These are phyloP conservation scores for Lachancea waltii DNA, from an alignment of 805 yeast species.

Conservation along the genomic window DNA sequence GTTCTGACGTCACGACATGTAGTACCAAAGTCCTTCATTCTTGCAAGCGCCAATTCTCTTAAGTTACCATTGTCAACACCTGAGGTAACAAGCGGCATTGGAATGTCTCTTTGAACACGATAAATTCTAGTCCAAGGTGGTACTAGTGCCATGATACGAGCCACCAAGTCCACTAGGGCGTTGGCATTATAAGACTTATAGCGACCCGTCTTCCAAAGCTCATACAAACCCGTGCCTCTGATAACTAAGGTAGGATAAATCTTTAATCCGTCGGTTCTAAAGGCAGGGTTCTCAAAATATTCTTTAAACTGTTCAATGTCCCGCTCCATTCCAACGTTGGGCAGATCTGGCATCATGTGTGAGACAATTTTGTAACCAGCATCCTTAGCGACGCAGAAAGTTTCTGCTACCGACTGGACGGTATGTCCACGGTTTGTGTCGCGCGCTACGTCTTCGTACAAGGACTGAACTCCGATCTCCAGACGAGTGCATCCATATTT, in stretches of 20 bases:
- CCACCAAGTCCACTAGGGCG: conserved; percentile 88
- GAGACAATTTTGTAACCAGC: conserved; percentile 97
- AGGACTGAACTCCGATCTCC: conserved; percentile 95
- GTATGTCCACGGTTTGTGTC: conserved; percentile 98
- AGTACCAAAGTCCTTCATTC: conserved; percentile 98
- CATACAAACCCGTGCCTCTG: conserved; percentile 95
- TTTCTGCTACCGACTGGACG: conserved; percentile 90
- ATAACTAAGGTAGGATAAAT: conserved; percentile 94
- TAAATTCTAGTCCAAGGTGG: conserved; percentile 99
- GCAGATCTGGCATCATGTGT: conserved; percentile 99
- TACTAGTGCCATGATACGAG: conserved; percentile 89
- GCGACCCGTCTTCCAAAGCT: conserved; percentile 93
- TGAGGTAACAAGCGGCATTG: conserved; percentile 96
- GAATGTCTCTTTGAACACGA: conserved; percentile 97
- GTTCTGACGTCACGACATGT: conserved; percentile 94
- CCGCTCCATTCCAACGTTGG: conserved; percentile 98
- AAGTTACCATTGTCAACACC: conserved; percentile 98
- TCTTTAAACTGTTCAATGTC: conserved; percentile 94
- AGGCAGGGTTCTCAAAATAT: conserved; percentile 93
- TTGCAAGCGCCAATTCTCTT: conserved; percentile 88
- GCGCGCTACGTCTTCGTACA: conserved; percentile 96
- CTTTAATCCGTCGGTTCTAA: conserved; percentile 94
- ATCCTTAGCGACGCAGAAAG: conserved; percentile 93
- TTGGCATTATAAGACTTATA: conserved; percentile 93
- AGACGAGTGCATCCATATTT: conserved; percentile 93